Evolutionary conservation across 768 basidiomycete genomes (phyloP).

Genomic region (Crassisporium funariophilum): DNA sequence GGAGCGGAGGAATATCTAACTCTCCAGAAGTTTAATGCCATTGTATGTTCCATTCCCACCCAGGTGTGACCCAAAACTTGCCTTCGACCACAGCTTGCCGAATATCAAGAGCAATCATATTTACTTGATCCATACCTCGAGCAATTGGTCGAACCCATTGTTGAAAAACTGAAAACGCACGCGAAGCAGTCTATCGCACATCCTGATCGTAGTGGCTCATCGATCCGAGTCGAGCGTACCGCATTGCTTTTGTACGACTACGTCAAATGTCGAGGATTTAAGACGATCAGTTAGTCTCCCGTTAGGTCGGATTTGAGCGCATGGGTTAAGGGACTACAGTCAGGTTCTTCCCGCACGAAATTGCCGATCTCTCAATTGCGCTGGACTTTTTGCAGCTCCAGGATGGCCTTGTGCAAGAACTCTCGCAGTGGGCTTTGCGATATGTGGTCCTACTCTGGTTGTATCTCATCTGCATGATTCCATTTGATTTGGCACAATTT

Average conservation of each 20-base stretch:
- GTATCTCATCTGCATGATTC: constrained; percentile 91
- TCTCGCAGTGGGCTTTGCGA: constrained; percentile 74
- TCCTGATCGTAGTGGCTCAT: constrained; percentile 29
- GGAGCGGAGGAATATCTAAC: constrained; percentile 41
- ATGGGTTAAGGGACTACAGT: constrained; percentile 46
- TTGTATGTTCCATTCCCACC: constrained; percentile 43
- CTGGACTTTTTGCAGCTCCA: constrained; percentile 61
- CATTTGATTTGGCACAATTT: constrained; percentile 88
- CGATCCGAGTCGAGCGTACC: constrained; percentile 50
- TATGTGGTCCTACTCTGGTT: constrained; percentile 90
- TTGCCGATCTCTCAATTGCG: constrained; percentile 77
- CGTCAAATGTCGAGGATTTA: constrained; percentile 87
- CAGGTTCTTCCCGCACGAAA: constrained; percentile 92
- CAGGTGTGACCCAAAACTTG: not conserved
- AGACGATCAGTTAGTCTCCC: constrained; percentile 75
- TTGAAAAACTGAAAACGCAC: constrained; percentile 60
- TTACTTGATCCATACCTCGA: constrained; percentile 91
- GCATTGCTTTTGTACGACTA: constrained; percentile 73
- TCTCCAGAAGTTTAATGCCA: constrained; percentile 45
- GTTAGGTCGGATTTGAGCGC: constrained; percentile 4
- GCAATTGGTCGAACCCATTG: constrained; percentile 72
- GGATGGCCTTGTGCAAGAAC: constrained; percentile 42
- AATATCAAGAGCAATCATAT: constrained; percentile 93
- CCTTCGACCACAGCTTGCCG: constrained; percentile 60
- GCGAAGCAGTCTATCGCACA: constrained; percentile 44